phyloP scores from a whole-genome alignment of 164 flowering plant genomes.

The Stephania japonica region DNA sequence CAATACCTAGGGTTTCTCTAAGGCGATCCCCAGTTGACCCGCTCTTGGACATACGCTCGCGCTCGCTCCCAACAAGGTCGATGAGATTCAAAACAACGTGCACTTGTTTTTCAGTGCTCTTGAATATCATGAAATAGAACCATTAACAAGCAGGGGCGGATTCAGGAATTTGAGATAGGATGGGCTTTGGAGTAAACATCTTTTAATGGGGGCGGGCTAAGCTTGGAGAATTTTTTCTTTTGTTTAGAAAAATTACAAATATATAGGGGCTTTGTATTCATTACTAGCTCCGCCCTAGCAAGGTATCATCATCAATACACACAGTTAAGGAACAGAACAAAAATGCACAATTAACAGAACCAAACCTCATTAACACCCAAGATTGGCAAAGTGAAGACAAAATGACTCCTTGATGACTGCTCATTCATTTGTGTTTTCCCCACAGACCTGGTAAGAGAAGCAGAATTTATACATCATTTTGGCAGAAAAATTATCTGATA shows the following conservation, averaged over 20 bases:
- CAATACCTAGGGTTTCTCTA: conserved; percentile 85
- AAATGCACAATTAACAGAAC: neutral
- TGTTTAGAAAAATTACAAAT: too few relatives aligned
- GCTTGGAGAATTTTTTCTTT: too few relatives aligned
- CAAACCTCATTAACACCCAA: conserved; percentile 83
- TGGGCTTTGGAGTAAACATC: too few relatives aligned
- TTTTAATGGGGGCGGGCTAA: too few relatives aligned
- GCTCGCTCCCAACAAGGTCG: conserved; percentile 98
- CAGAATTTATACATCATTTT: neutral
- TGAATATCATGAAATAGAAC: neutral
- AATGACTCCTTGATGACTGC: conserved; percentile 95
- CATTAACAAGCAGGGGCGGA: too few relatives aligned
- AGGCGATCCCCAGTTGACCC: conserved; percentile 91
- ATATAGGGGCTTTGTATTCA: too few relatives aligned
- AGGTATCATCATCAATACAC: neutral
- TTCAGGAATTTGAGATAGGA: too few relatives aligned
- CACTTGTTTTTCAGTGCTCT: conserved; percentile 96
- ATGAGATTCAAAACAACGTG: conserved; percentile 89
- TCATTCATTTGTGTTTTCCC: conserved; percentile 96
- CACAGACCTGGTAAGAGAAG: conserved; percentile 53
- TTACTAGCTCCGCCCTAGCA: too few relatives aligned
- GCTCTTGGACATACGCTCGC: conserved; percentile 97
- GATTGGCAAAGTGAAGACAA: conserved; percentile 83
- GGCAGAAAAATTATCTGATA: neutral
- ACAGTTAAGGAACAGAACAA: neutral